Evolutionary conservation across 345 rosid species (phyloP).

Genomic region (Eutrema yunnanense): DNA sequence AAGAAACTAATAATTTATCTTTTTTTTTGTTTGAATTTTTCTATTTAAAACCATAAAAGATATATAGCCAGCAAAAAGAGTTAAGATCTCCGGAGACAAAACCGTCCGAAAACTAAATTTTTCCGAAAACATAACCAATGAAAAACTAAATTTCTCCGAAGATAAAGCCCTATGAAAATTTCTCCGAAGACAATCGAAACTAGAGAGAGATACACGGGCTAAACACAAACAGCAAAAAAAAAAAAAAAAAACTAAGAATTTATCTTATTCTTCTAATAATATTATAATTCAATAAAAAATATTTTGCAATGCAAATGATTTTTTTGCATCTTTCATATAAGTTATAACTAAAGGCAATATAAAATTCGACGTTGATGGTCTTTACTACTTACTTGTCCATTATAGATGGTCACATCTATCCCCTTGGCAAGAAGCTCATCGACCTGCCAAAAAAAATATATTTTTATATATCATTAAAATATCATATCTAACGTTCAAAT

Average conservation of each 20-base stretch:
- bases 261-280: background rate
- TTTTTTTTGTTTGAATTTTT: too few species aligned
- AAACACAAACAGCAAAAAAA: too few species aligned
- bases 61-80: too few species aligned
- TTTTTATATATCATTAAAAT: background rate
- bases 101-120: too few species aligned
- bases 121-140: too few species aligned
- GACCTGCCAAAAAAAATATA: constrained; percentile 36
- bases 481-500: background rate
- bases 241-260: background rate
- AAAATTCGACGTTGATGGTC: background rate
- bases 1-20: background rate
- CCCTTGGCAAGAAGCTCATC: constrained; percentile 75
- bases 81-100: too few species aligned
- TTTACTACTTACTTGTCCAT: constrained; percentile 59
- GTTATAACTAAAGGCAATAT: background rate
- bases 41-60: too few species aligned
- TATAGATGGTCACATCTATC: constrained; percentile 69
- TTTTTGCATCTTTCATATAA: background rate
- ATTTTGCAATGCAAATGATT: background rate
- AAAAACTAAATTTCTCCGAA: too few species aligned
- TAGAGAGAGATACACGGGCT: too few species aligned
- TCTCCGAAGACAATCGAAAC: too few species aligned
- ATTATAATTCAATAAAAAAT: background rate
- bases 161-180: too few species aligned